Percentiles rank a stretch among this genome's conserved stretches.
These are phyloP conservation scores for Calendula officinalis DNA, from an alignment of 129 eudicot species.

Conservation along the genomic window DNA sequence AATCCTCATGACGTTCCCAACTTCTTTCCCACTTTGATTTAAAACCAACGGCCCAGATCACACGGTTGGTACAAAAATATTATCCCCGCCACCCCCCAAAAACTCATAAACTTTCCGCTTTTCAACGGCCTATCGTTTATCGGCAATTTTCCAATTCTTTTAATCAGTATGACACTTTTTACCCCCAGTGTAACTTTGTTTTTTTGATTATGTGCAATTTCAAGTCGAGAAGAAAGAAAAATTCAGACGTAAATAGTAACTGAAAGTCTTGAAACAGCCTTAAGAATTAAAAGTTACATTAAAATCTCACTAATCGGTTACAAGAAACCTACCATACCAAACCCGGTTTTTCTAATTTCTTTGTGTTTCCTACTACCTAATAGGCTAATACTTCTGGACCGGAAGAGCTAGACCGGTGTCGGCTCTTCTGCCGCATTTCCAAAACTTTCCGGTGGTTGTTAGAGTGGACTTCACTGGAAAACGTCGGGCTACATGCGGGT, in stretches of 20 bases:
- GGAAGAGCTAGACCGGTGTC: slow-evolving; percentile 41
- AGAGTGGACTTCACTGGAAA: slow-evolving; percentile 70
- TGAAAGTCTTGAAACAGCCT: slow-evolving; percentile 10
- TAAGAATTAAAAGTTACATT: slow-evolving; percentile 39
- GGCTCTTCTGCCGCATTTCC: slow-evolving; percentile 84
- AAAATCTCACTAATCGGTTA: slow-evolving; percentile 52
- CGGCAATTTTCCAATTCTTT: not conserved
- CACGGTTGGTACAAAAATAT: slow-evolving; percentile 14
- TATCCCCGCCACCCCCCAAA: slow-evolving; percentile 24
- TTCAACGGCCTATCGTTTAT: slow-evolving; percentile 34
- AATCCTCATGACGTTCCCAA: slow-evolving; percentile 36
- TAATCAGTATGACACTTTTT: not conserved
- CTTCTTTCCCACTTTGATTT: slow-evolving; percentile 17
- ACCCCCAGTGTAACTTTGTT: not conserved
- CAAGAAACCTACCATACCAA: slow-evolving; percentile 44
- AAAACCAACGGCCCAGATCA: slow-evolving; percentile 19
- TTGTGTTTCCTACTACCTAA: slow-evolving; percentile 14
- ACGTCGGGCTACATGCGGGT: slow-evolving; percentile 94
- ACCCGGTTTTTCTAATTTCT: slow-evolving; percentile 35
- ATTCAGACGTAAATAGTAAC: not conserved
- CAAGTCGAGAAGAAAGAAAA: not conserved
- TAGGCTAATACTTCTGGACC: slow-evolving; percentile 33
- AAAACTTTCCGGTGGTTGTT: slow-evolving; percentile 92
- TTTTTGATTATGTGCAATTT: not conserved
- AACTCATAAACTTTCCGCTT: slow-evolving; percentile 35